Conservation (phyloP, 495 filamentous ascomycete species). For the Penicillium nucicola region DNA sequence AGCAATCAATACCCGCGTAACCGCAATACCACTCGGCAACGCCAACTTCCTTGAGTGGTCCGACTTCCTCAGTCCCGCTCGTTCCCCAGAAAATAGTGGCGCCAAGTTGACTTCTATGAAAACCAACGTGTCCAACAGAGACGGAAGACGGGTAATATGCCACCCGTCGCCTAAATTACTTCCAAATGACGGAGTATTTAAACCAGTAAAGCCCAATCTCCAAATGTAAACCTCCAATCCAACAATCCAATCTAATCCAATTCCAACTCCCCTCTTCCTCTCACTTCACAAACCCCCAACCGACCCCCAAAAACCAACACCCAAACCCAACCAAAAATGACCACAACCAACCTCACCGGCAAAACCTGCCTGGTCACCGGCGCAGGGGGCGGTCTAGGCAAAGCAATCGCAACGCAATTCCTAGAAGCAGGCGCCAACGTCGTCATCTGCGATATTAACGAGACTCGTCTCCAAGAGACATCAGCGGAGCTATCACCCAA, state of each 20-base stretch:
- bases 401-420: conserved; percentile 37
- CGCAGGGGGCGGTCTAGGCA: conserved; percentile 42
- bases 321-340: conserved; percentile 9
- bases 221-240: neutral
- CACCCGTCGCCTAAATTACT: conserved; percentile 7
- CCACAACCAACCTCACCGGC: conserved; percentile 24
- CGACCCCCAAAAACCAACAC: neutral
- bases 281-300: too few relatives aligned
- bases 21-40: conserved; percentile 7
- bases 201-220: neutral
- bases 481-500: conserved; percentile 37
- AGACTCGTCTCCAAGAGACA: conserved; percentile 29
- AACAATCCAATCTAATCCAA: too few relatives aligned
- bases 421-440: conserved; percentile 38
- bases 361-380: conserved; percentile 43
- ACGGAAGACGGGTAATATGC: conserved; percentile 10
- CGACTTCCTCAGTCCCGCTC: neutral
- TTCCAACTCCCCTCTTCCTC: neutral
- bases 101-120: neutral
- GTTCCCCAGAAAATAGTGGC: conserved; percentile 4
- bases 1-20: neutral
- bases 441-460: conserved; percentile 42
- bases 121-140: neutral
- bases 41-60: neutral
- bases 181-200: neutral